Conservation (phyloP, 306 rosid genomes). For the Inga laurina region DNA sequence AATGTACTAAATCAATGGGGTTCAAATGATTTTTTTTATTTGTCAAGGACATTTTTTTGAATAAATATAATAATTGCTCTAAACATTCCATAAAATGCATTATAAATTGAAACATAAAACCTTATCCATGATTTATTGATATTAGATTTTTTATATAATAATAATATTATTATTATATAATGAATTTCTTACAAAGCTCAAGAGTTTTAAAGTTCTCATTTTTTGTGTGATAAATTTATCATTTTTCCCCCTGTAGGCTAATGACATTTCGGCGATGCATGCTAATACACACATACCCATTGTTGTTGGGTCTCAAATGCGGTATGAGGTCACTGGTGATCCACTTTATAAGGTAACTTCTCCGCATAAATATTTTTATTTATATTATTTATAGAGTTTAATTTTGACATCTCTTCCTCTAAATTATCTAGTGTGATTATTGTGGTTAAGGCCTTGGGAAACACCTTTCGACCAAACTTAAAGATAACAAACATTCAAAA, state of each 20-base stretch:
- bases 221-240: no score
- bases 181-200: background rate
- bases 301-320: slow-evolving; percentile 65
- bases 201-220: background rate
- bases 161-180: background rate
- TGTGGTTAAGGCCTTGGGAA: background rate
- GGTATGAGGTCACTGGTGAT: slow-evolving; percentile 70
- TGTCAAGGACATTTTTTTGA: no score
- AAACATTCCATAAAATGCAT: background rate
- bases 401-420: background rate
- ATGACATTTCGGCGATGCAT: slow-evolving; percentile 57
- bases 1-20: no score
- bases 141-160: no score
- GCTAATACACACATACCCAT: slow-evolving; percentile 69
- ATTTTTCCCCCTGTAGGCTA: slow-evolving; percentile 23
- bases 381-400: background rate
- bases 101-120: background rate
- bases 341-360: slow-evolving; percentile 59
- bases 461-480: background rate
- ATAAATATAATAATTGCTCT: no score
- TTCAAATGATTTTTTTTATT: no score
- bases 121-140: background rate
- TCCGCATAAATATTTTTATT: background rate
- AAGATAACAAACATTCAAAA: background rate
- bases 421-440: background rate